Percentiles rank a stretch among this genome's conserved stretches.
Evolutionary conservation across 78 protist genomes (phyloP).

Genomic region (Dictyostelium discoideum): dicty_2.7 NC_007089.4:4093501-4094000

Average conservation of each 20-base stretch:
- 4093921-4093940: not conserved
- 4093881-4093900: not conserved
- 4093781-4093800: not conserved
- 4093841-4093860: not conserved
- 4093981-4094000: slow-evolving; percentile 22
- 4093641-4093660: not conserved
- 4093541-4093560: no score
- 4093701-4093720: not conserved
- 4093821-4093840: not conserved
- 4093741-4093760: not conserved
- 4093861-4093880: not conserved
- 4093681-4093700: not conserved
- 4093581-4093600: no score
- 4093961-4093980: not conserved
- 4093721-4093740: not conserved
- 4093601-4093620: no score
- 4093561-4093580: no score
- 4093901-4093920: not conserved
- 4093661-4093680: not conserved
- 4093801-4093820: not conserved
- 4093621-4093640: no score
- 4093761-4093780: not conserved
- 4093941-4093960: not conserved
- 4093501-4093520: not conserved
- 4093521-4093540: not conserved